These are phyloP conservation scores for Diaporthe nobilis DNA, from an alignment of 2,329 filamentous ascomycete genomes.

Conservation along the genomic window DNA sequence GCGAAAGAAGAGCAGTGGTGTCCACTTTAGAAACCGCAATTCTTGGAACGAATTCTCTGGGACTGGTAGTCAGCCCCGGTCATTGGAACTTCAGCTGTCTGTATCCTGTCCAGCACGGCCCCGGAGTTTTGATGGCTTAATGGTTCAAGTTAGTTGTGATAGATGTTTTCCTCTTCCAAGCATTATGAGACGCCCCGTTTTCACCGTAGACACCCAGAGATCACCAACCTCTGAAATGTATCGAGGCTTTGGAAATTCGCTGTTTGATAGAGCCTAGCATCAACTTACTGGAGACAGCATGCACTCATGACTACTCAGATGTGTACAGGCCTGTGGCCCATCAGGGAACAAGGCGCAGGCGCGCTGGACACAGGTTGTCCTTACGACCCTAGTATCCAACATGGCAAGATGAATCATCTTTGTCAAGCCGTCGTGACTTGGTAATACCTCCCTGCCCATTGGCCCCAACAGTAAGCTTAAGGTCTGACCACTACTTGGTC, in stretches of 20 bases:
- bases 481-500: not conserved
- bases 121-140: not conserved
- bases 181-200: not conserved
- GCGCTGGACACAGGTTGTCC: not conserved
- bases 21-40: no score
- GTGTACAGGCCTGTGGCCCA: not conserved
- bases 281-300: not conserved
- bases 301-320: not conserved
- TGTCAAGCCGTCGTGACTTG: not conserved
- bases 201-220: not conserved
- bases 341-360: not conserved
- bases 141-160: not conserved
- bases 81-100: no score
- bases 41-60: not conserved
- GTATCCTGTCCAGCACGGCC: no score
- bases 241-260: not conserved
- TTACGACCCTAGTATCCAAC: no score
- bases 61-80: no score
- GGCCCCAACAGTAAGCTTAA: not conserved
- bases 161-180: no score
- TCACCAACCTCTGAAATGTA: not conserved
- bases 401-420: not conserved
- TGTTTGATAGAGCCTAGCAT: not conserved
- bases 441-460: no score
- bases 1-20: not conserved